Percentiles rank a stretch among this genome's conserved stretches.
Conservation (phyloP, 108 stramenopile species). For the Phaeodactylum tricornutum region DNA sequence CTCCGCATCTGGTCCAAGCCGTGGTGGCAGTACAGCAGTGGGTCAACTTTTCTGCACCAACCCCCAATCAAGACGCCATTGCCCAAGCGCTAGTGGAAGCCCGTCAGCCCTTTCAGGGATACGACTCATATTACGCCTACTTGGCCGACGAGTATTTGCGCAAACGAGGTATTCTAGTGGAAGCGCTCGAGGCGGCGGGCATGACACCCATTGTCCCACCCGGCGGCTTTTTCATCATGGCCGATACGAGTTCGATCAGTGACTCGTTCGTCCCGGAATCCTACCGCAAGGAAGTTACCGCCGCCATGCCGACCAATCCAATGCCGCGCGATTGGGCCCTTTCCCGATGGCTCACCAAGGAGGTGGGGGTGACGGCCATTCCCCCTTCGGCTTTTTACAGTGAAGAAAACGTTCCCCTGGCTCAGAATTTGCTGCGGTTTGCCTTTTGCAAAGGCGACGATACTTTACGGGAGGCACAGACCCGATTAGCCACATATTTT, state of each 20-base stretch:
- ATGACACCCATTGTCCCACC: slow-evolving; percentile 60
- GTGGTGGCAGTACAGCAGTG: slow-evolving; percentile 51
- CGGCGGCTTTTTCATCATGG: slow-evolving; percentile 88
- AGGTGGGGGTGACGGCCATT: slow-evolving; percentile 75
- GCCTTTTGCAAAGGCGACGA: slow-evolving; percentile 90
- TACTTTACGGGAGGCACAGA: slow-evolving; percentile 24
- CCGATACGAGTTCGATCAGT: slow-evolving; percentile 46
- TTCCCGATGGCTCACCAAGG: slow-evolving; percentile 71
- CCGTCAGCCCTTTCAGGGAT: slow-evolving; percentile 51
- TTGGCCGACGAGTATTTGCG: slow-evolving; percentile 40
- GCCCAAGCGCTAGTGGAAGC: slow-evolving; percentile 45
- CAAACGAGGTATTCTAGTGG: slow-evolving; percentile 45
- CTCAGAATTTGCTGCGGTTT: slow-evolving; percentile 61
- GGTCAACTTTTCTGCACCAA: slow-evolving; percentile 78
- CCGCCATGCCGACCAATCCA: slow-evolving; percentile 19
- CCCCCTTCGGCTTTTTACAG: slow-evolving; percentile 81
- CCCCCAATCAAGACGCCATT: slow-evolving; percentile 78
- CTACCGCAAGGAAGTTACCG: slow-evolving; percentile 24
- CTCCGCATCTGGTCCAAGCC: slow-evolving; percentile 49
- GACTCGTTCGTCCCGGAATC: slow-evolving; percentile 52
- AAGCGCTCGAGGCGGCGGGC: slow-evolving; percentile 46
- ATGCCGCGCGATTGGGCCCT: slow-evolving; percentile 77
- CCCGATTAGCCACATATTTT: slow-evolving; percentile 18
- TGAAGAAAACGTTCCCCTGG: slow-evolving; percentile 26
- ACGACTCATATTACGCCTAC: slow-evolving; percentile 52